Evolutionary conservation across 495 filamentous ascomycete genomes (phyloP), one percentile per base, ranked within the genome.

Genomic region (Aspergillus coremiiformis): DNA sequence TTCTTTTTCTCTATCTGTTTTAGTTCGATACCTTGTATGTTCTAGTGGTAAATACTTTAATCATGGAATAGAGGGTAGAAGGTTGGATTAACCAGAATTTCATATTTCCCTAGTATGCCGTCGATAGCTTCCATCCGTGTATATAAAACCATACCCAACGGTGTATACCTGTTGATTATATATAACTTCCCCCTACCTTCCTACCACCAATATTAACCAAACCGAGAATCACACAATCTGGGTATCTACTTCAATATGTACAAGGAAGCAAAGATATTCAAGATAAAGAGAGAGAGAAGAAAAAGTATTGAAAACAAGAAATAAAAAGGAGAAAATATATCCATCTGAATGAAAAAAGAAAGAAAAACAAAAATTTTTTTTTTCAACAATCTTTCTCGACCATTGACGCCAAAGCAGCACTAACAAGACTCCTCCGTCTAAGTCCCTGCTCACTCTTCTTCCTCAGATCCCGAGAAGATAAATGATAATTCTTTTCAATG

Each of bases 391-490:
- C 48, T 23, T 47, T 54, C 44, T 70, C 68, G 19, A 66, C 65
- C 53, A 73, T 66, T 14, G 66, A 71, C 4, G 71, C 71, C 56
- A 74, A 54, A 29, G 70, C 70, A 22, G 70, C 68, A 63, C 67
- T 74, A 7, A 76, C 71, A 32, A 76, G 60, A 51, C 73, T 76
- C 62, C 70, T 74, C 44, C 73, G 57, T 35, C 73, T 58, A 11
- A 76, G 48, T 0, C 69, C 67, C 44, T 70, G 66, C 24, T 74
- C 73, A 49, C 66, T 66, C 52, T 68, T 69, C 57, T 69, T 73
- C 9, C 60, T 62, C 23, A 62, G 39, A 33, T 68, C 67, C 17
- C 66, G 58, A n/a, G 56, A 49, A 2, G 60, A 59, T 14, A 42
- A 26, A 46, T 66, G 52, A 49, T 72, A 68, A 23, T 47, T 66